Conservation (phyloP, 2,329 filamentous ascomycete genomes). For the Botrytis paeoniae region DNA sequence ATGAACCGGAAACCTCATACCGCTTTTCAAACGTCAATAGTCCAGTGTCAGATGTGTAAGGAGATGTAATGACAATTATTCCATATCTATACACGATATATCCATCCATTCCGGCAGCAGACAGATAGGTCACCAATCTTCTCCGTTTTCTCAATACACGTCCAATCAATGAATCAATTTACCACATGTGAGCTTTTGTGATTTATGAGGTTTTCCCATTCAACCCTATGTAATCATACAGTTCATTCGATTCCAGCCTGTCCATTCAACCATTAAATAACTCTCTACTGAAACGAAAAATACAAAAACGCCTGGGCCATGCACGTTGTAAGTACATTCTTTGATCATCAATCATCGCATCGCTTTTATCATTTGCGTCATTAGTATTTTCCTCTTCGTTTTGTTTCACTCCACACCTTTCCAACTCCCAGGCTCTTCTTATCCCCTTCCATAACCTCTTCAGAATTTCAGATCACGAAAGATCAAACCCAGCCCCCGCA, state of each 20-base stretch:
- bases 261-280: background rate
- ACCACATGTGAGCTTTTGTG: background rate
- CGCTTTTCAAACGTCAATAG: background rate
- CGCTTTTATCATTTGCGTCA: constrained; percentile 10
- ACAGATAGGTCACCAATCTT: background rate
- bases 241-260: background rate
- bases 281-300: background rate
- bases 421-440: background rate
- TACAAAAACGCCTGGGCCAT: background rate
- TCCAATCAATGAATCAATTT: background rate
- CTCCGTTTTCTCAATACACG: background rate
- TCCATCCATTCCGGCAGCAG: background rate
- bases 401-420: background rate
- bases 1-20: background rate
- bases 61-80: background rate
- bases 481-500: constrained; percentile 88
- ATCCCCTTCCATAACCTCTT: background rate
- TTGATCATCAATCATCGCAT: constrained; percentile 4
- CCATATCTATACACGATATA: background rate
- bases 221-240: background rate
- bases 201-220: background rate
- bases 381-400: background rate
- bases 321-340: constrained; percentile 1
- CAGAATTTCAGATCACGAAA: constrained; percentile 40
- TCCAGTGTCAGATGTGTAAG: background rate